Evolutionary conservation across 495 filamentous ascomycete species (phyloP).

Genomic region (Aspergillus asperescens): DNA sequence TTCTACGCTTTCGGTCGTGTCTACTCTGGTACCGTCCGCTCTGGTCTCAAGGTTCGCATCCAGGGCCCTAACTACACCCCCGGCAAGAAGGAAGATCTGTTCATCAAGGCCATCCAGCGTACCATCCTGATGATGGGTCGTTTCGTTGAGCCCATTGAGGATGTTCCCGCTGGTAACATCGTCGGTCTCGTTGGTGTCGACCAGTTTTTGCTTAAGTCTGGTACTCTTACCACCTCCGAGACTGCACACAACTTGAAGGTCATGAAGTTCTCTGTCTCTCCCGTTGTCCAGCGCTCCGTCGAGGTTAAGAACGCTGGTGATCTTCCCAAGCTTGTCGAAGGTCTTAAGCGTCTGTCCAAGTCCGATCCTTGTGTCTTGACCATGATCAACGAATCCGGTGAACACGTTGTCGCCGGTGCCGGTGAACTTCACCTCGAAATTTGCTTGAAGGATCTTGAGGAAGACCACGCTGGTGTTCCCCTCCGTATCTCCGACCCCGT

Average conservation of each 20-base stretch:
- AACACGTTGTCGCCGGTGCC: conserved; percentile 98
- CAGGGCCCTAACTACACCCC: conserved; percentile 98
- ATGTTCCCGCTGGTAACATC: conserved; percentile 99
- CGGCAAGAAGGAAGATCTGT: conserved; percentile 97
- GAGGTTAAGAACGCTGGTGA: conserved; percentile 99
- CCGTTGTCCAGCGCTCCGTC: conserved; percentile 96
- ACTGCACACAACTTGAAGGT: conserved; percentile 99
- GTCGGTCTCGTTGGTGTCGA: conserved; percentile 98
- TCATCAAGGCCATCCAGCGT: conserved; percentile 99
- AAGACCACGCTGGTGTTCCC: conserved; percentile 98
- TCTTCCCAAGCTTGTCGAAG: conserved; percentile 98
- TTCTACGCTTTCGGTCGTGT: conserved; percentile 99
- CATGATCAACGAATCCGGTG: conserved; percentile 80
- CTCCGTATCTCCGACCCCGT: conserved; percentile 96
- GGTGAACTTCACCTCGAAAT: conserved; percentile 99
- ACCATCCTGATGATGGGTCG: conserved; percentile 99
- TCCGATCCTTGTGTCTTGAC: conserved; percentile 98
- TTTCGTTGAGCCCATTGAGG: conserved; percentile 98
- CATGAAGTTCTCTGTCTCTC: conserved; percentile 99
- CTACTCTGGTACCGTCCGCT: conserved; percentile 94
- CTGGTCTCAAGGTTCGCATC: conserved; percentile 99
- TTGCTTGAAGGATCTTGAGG: conserved; percentile 99
- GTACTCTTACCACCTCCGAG: conserved; percentile 95
- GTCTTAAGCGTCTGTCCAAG: conserved; percentile 99
- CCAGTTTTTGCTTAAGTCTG: conserved; percentile 99